A percentile compares a stretch with the other conserved stretches of the same genome.
These are phyloP conservation scores for Quercus aquifolioides DNA, from an alignment of 306 rosid species.

Conservation along the genomic window DNA sequence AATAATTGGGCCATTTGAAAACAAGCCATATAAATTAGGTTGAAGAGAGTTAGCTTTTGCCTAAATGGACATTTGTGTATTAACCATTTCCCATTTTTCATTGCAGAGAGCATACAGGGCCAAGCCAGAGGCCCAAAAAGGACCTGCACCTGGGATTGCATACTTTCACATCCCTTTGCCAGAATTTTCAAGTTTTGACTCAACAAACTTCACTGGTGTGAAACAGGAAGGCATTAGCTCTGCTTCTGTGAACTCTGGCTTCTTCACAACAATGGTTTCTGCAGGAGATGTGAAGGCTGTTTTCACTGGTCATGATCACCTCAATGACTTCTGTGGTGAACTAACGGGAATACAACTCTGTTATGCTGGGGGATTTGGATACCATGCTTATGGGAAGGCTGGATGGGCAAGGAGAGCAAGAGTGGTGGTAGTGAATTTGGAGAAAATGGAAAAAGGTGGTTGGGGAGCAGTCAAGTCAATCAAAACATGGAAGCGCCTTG, in stretches of 20 bases:
- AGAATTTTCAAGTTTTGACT: slow-evolving; percentile 62
- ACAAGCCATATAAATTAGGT: too few species aligned
- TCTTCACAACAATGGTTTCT: slow-evolving; percentile 77
- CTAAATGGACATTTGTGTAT: neutral
- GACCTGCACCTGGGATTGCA: slow-evolving; percentile 75
- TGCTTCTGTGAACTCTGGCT: slow-evolving; percentile 86
- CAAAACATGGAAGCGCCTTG: slow-evolving; percentile 89
- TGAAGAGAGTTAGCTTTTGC: neutral
- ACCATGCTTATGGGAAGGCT: slow-evolving; percentile 92
- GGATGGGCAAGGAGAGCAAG: slow-evolving; percentile 95
- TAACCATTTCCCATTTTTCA: neutral
- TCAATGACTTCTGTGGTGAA: slow-evolving; percentile 88
- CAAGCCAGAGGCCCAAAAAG: slow-evolving; percentile 60
- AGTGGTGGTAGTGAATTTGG: slow-evolving; percentile 73
- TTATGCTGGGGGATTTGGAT: slow-evolving; percentile 90
- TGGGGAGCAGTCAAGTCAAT: slow-evolving; percentile 85
- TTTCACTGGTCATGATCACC: slow-evolving; percentile 83
- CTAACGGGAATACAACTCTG: slow-evolving; percentile 67
- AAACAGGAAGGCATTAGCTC: slow-evolving; percentile 76
- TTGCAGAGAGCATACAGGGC: slow-evolving; percentile 59
- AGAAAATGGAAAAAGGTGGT: slow-evolving; percentile 42
- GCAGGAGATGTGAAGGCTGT: slow-evolving; percentile 93
- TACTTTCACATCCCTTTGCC: slow-evolving; percentile 95
- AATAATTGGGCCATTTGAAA: too few species aligned
- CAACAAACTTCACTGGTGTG: slow-evolving; percentile 72